A percentile compares a stretch with the other conserved stretches of the same genome.
phyloP scores from a whole-genome alignment of 1,284 basidiomycete genomes.

The Gomphus bonarii region DNA sequence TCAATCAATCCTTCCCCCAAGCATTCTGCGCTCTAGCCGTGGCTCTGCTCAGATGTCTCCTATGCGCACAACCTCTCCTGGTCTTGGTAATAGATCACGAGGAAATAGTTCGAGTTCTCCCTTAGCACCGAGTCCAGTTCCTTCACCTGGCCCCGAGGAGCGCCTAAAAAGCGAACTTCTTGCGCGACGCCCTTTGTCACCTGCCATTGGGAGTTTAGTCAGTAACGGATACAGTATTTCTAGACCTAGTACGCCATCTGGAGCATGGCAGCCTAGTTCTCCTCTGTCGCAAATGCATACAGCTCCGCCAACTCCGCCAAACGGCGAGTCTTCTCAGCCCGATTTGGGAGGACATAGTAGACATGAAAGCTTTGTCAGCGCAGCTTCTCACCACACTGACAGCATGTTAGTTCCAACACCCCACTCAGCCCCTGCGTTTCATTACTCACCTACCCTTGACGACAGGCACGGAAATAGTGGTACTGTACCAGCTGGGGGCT shows the following conservation, averaged over 20 bases:
- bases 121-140: conserved; percentile 2
- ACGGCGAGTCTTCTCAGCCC: not conserved
- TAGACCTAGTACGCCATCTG: conserved; percentile 52
- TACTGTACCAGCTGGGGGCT: not conserved
- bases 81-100: not conserved
- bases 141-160: conserved; percentile 7
- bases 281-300: conserved; percentile 5
- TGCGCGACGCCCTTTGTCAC: conserved; percentile 4
- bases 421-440: not conserved
- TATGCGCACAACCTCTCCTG: conserved; percentile 4
- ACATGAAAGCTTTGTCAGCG: conserved; percentile 38
- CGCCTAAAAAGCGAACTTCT: conserved; percentile 5
- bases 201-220: not conserved
- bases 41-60: not conserved
- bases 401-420: not conserved
- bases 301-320: not conserved
- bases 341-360: conserved; percentile 34
- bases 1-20: conserved; percentile 9
- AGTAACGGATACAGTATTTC: not conserved
- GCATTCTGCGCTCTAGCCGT: conserved; percentile 5
- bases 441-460: not conserved
- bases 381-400: conserved; percentile 8
- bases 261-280: conserved; percentile 1
- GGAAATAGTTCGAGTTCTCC: not conserved
- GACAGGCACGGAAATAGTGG: not conserved